Base-by-base conservation (phyloP, 139 green algal genomes). In the Chlamydomonas sp. region DNA sequence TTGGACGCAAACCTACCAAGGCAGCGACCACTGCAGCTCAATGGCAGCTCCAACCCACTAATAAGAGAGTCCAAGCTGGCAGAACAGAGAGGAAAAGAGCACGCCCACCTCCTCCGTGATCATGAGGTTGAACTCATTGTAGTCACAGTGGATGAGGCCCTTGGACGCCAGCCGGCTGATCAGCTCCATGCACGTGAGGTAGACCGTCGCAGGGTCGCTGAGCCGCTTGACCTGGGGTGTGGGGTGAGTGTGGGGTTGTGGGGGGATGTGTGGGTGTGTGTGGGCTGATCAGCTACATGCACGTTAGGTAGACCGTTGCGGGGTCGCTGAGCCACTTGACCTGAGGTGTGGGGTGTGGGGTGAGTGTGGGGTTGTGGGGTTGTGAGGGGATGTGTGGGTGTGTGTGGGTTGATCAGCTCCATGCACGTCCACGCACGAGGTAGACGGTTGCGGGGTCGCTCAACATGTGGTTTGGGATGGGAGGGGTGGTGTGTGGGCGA, bases 81-180 rank as follows among this genome's bases (percentile, higher is more conserved):
- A n/a, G n/a, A n/a, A n/a, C n/a, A n/a, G n/a, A n/a, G n/a, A n/a
- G n/a, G n/a, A n/a, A n/a, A n/a, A n/a, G n/a, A n/a, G n/a, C n/a
- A n/a, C n/a, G n/a, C 24, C 63, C 71, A n/a, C n/a, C 0, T 76
- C 57, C 26, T 81, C 75, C 49, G 64, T 64, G 37, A 84, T 83
- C 65, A 97, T 73, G 20, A 97, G 71, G 73, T 99, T 99, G 84
- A 99, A 99, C 78, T 99, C 95, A 77, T 99, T 99, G 84, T 94
- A 97, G 84, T 99, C 95, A 81, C 95, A 98, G 84, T 99, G 95
- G 31, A 99, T 84, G 2, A 99, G 84, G 22, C 95, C 95, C 66
- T 84, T 81, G 29, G 37, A 63, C 0, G 83, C 85, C 62, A 98
- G 76, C 1, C 77, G 79, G 2, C 60, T 65, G 39, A 99, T 86